These are phyloP conservation scores for Cyclocybe aegerita DNA, from an alignment of 768 basidiomycete species.

Conservation along the genomic window DNA sequence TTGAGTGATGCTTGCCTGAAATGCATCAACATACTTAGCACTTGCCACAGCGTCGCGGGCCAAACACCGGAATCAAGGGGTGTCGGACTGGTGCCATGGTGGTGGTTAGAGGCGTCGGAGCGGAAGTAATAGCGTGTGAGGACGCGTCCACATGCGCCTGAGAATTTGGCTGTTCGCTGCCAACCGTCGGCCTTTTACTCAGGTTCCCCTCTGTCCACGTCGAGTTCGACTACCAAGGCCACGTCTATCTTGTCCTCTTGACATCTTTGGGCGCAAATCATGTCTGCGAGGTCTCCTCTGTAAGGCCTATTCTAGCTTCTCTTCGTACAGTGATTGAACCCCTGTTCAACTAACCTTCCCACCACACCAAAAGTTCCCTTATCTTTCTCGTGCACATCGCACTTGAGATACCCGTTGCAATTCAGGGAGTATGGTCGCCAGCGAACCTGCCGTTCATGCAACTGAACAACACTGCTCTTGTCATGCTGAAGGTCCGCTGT, in stretches of 20 bases:
- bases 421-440: conserved; percentile 74
- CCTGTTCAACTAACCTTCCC: not conserved
- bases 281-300: conserved; percentile 38
- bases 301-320: conserved; percentile 20
- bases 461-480: conserved; percentile 78
- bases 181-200: no score
- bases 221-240: not conserved
- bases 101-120: no score
- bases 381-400: conserved; percentile 82
- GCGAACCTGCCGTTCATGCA: conserved; percentile 69
- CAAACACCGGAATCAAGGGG: no score
- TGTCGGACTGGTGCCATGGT: no score
- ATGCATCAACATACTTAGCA: no score
- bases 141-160: no score
- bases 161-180: no score
- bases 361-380: conserved; percentile 29
- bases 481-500: conserved; percentile 66
- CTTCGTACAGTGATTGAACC: not conserved
- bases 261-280: not conserved
- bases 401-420: conserved; percentile 72
- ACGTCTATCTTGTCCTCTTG: not conserved
- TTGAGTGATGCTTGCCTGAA: no score
- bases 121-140: no score
- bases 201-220: not conserved
- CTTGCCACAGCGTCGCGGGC: no score